Percentiles rank a stretch among this genome's conserved stretches.
Conservation (phyloP, 163 green algal genomes). For the Smithsoniella earleae region DNA sequence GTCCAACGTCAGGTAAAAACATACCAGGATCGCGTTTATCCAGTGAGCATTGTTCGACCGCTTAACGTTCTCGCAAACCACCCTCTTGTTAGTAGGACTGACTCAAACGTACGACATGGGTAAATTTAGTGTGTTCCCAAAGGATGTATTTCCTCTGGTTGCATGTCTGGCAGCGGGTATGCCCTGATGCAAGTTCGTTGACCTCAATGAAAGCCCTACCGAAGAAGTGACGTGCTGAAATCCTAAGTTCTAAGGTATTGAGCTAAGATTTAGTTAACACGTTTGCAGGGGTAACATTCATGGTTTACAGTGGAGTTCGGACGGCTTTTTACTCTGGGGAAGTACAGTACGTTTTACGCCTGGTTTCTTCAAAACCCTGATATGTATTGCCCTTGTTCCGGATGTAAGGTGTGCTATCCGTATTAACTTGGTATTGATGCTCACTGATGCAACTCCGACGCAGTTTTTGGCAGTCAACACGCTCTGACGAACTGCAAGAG, state of each 20-base stretch:
- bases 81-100: too few species aligned
- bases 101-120: too few species aligned
- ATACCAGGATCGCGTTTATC: too few species aligned
- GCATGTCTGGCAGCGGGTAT: conserved; percentile 1
- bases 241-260: not conserved
- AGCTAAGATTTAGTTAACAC: not conserved
- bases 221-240: not conserved
- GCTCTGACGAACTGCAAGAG: not conserved
- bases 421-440: too few species aligned
- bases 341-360: conserved; percentile 15
- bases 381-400: too few species aligned
- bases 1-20: too few species aligned
- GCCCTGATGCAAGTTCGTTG: not conserved
- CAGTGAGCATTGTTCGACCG: too few species aligned
- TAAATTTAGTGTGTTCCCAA: not conserved
- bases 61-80: too few species aligned
- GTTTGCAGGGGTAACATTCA: not conserved
- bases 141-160: conserved; percentile 1
- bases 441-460: too few species aligned
- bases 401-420: too few species aligned
- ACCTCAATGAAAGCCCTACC: not conserved
- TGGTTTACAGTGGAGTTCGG: not conserved
- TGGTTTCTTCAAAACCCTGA: too few species aligned
- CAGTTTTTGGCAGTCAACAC: not conserved
- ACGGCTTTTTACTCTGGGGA: conserved; percentile 8